Evolutionary conservation across 1,284 basidiomycete genomes (phyloP).

Genomic region (Retiboletus flavoniger): DNA sequence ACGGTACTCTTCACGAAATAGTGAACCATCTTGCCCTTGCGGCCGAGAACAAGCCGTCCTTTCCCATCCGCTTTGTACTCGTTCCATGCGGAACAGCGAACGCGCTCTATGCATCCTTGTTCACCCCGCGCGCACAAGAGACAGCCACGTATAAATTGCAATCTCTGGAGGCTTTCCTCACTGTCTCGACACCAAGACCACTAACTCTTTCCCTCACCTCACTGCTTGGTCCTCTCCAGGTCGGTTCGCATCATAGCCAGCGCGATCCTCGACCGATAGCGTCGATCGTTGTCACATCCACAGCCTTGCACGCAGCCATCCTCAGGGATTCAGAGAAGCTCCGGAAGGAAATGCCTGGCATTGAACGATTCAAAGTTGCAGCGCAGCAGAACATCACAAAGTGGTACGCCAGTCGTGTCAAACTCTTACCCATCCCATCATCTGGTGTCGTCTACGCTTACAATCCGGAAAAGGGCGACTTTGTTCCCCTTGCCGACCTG

Average conservation of each 20-base stretch:
- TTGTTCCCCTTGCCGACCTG: constrained; percentile 46
- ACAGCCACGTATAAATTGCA: constrained; percentile 47
- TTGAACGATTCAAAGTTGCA: constrained; percentile 87
- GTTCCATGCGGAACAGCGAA: constrained; percentile 92
- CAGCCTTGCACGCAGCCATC: constrained; percentile 87
- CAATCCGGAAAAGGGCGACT: constrained; percentile 49
- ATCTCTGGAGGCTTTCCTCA: constrained; percentile 52
- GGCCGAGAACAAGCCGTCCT: constrained; percentile 22
- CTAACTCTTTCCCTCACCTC: constrained; percentile 62
- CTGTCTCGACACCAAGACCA: constrained; percentile 37
- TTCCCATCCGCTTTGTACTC: constrained; percentile 46
- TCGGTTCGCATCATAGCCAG: constrained; percentile 13
- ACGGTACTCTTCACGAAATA: constrained; percentile 89
- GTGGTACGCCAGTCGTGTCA: constrained; percentile 70
- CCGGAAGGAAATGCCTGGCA: constrained; percentile 64
- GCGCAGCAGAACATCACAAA: constrained; percentile 71
- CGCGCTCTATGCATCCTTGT: constrained; percentile 77
- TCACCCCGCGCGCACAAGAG: constrained; percentile 37
- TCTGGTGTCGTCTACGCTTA: constrained; percentile 57
- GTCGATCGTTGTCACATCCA: constrained; percentile 67
- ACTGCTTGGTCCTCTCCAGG: constrained; percentile 37
- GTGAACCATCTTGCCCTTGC: constrained; percentile 56
- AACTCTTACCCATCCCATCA: constrained; percentile 47
- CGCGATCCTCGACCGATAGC: constrained; percentile 33
- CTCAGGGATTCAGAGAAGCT: constrained; percentile 79